Base-by-base conservation (phyloP, 2,329 filamentous ascomycete species). In the Neonectria faginata region DNA sequence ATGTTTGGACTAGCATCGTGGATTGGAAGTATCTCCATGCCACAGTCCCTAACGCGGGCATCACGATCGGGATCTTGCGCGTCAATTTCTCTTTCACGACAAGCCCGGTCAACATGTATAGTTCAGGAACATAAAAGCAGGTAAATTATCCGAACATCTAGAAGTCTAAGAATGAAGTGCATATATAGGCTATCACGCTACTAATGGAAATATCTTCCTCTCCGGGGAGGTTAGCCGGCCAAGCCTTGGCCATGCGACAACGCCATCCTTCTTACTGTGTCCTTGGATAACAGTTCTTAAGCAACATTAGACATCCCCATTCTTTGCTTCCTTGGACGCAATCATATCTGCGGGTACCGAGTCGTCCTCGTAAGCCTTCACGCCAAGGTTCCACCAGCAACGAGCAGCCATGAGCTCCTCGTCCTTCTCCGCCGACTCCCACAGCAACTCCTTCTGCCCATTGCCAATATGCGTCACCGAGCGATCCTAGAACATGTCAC, bases 391-490 rank as follows among this genome's bases (percentile, higher is more conserved):
- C 56, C 68, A 74, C 84, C 84, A 85, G 10, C 77, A 77, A 22
- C 76, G 70, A 33, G 75, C 76, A 6, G 80, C 77, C 80, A 83
- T 83, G 7, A 86, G 74, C 1, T 80, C 80, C 9, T 80, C 71
- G 3, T 83, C 77, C 44, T 79, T 82, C 33, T 85, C 81, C 64
- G 80, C 79, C 1, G 71, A 66, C 8, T 71, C 65, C 58, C 82
- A 79, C n/a, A 84, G 60, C 27, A 85, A 65, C 61, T 85, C 83
- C 0, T 78, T 76, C 12, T 78, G 76, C 3, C 79, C 81, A 50
- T 85, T 80, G 0, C 79, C 79, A 4, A 84, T 74, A 57, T 83
- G 79, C 0, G 76, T 76, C 4, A 84, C 78, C 0, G 82, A 83
- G 27, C 81, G 79, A 41, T 82, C 77, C 84, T 86, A 47, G 44